phyloP scores from a whole-genome alignment of 495 filamentous ascomycete genomes.

The Polyplosphaeria fusca region DNA sequence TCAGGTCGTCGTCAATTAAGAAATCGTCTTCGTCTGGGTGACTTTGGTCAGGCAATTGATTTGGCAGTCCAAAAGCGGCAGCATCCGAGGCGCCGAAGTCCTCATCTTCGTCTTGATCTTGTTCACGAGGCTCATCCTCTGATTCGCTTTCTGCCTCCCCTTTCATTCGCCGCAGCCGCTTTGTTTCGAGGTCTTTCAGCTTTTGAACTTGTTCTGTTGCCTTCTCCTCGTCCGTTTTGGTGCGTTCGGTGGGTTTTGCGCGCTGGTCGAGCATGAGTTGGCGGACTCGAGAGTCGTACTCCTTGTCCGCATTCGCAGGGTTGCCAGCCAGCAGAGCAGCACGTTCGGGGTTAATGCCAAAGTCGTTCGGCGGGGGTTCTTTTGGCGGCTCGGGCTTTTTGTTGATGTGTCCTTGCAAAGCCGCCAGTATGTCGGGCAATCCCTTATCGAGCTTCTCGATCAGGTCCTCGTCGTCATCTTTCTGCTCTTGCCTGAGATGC shows the following conservation, averaged over 20 bases:
- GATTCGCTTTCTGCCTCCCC: slow-evolving; percentile 55
- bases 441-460: slow-evolving; percentile 74
- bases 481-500: slow-evolving; percentile 84
- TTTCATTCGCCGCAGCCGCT: slow-evolving; percentile 68
- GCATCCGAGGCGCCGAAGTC: slow-evolving; percentile 49
- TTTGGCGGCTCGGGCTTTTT: slow-evolving; percentile 43
- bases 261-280: slow-evolving; percentile 78
- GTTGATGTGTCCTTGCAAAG: slow-evolving; percentile 54
- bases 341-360: slow-evolving; percentile 56
- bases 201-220: slow-evolving; percentile 67
- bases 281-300: slow-evolving; percentile 79
- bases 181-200: slow-evolving; percentile 75
- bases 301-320: slow-evolving; percentile 63
- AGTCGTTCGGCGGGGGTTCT: slow-evolving; percentile 34
- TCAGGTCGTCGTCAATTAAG: slow-evolving; percentile 78
- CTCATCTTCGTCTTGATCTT: slow-evolving; percentile 45
- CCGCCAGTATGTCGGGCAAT: slow-evolving; percentile 71
- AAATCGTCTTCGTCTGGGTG: slow-evolving; percentile 83
- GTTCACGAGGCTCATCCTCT: slow-evolving; percentile 41
- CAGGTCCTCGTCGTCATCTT: slow-evolving; percentile 93
- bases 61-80: slow-evolving; percentile 56
- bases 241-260: slow-evolving; percentile 77
- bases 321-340: slow-evolving; percentile 58
- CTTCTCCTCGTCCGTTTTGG: slow-evolving; percentile 89
- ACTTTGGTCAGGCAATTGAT: slow-evolving; percentile 34